Evolutionary conservation across 495 filamentous ascomycete genomes (phyloP).

Genomic region (Penicillium dipodomyicola): DNA sequence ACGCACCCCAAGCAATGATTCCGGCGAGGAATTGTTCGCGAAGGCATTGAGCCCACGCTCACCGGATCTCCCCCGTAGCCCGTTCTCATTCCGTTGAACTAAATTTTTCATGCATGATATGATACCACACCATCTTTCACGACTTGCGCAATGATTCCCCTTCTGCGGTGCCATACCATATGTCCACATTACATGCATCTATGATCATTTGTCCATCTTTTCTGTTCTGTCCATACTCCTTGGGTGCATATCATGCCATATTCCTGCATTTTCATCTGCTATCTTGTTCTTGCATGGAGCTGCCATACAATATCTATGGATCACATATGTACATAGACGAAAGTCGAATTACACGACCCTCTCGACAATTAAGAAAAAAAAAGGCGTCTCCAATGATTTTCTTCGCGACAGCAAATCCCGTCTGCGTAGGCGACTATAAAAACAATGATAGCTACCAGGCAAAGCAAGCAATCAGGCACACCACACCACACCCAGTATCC

Average conservation of each 20-base stretch:
- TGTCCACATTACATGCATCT: slow-evolving; percentile 13
- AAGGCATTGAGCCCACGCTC: slow-evolving; percentile 76
- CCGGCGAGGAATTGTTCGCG: slow-evolving; percentile 74
- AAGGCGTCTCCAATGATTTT: neutral
- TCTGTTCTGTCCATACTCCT: slow-evolving; percentile 8
- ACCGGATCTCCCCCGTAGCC: slow-evolving; percentile 73
- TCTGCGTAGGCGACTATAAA: slow-evolving; percentile 1
- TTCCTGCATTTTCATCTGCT: slow-evolving; percentile 15
- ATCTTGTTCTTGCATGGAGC: slow-evolving; percentile 5
- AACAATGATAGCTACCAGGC: neutral
- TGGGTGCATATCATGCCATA: slow-evolving; percentile 20
- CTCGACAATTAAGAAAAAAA: neutral
- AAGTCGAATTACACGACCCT: neutral
- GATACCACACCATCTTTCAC: slow-evolving; percentile 10
- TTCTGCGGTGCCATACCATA: slow-evolving; percentile 27
- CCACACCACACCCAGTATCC: slow-evolving; percentile 1
- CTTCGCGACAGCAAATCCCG: neutral
- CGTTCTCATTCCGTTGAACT: slow-evolving; percentile 54
- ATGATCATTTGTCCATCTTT: slow-evolving; percentile 2
- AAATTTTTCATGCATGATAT: slow-evolving; percentile 5
- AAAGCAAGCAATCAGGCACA: neutral
- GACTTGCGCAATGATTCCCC: slow-evolving; percentile 33
- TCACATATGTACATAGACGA: slow-evolving; percentile 25
- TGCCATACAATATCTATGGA: slow-evolving; percentile 15
- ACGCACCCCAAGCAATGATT: slow-evolving; percentile 40